Evolutionary conservation across 257 asterid genomes (phyloP).

Genomic region (Cruciata laevipes): DNA sequence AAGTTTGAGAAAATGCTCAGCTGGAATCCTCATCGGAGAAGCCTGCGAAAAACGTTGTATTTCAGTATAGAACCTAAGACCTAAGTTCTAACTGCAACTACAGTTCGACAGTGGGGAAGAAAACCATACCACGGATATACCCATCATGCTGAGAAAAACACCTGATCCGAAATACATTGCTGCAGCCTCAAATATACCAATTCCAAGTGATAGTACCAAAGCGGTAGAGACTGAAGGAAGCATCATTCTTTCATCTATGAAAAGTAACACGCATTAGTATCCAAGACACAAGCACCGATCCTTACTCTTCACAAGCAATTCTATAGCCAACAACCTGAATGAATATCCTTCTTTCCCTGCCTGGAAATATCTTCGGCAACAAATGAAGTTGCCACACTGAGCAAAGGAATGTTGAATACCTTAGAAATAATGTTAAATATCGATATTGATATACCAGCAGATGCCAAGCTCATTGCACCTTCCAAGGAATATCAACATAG

Average conservation of each 20-base stretch:
- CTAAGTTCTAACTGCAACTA: neutral
- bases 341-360: conserved; percentile 16
- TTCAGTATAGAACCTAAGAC: neutral
- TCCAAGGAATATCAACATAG: conserved; percentile 8
- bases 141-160: conserved; percentile 36
- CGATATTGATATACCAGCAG: conserved; percentile 40
- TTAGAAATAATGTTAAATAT: conserved; percentile 38
- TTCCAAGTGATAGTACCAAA: conserved; percentile 31
- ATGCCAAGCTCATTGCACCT: conserved; percentile 42
- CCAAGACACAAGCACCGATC: neutral
- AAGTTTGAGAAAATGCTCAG: conserved; percentile 36
- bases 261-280: conserved; percentile 3
- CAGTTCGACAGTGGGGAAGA: neutral
- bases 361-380: conserved; percentile 46
- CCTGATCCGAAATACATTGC: conserved; percentile 40
- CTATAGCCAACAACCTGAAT: conserved; percentile 18
- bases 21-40: conserved; percentile 33
- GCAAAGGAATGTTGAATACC: conserved; percentile 45
- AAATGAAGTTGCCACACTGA: conserved; percentile 42
- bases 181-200: conserved; percentile 36
- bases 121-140: conserved; percentile 26
- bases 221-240: conserved; percentile 43
- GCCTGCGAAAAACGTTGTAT: conserved; percentile 18
- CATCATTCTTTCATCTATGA: conserved; percentile 28
- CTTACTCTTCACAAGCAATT: neutral